phyloP scores from a whole-genome alignment of 139 green algal genomes.

The Tetradesmus lagerheimii region DNA sequence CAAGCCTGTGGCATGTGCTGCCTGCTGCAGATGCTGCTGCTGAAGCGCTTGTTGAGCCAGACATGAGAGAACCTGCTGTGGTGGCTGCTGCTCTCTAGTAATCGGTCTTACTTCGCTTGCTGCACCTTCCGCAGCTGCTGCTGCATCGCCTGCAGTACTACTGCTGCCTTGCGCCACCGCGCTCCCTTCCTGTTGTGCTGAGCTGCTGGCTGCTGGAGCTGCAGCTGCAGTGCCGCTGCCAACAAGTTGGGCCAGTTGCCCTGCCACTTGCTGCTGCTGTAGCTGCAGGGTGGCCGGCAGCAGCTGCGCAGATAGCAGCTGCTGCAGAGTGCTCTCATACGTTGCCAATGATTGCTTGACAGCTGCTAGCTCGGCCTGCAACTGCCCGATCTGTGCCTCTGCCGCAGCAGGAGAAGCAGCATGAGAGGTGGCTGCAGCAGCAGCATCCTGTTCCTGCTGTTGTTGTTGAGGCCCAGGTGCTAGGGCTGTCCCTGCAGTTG shows the following conservation, averaged over 20 bases:
- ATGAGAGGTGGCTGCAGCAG: neutral
- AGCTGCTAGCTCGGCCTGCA: constrained; percentile 37
- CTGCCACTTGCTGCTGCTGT: constrained; percentile 2
- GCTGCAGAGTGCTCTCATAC: constrained; percentile 41
- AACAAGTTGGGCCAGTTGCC: neutral
- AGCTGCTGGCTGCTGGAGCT: neutral
- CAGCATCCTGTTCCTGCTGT: neutral
- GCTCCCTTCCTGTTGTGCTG: neutral
- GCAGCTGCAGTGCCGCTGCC: neutral
- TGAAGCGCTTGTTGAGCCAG: neutral
- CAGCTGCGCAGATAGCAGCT: neutral
- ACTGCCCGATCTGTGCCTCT: neutral
- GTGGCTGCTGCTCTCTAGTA: constrained; percentile 11
- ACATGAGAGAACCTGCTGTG: neutral
- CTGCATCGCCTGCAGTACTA: neutral
- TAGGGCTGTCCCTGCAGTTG: neutral
- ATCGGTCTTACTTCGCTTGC: neutral
- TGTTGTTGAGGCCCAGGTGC: neutral
- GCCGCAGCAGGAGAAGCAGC: neutral
- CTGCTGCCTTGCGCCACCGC: neutral
- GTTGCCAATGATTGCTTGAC: constrained; percentile 34
- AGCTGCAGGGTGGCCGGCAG: constrained; percentile 1
- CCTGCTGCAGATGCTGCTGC: constrained; percentile 15
- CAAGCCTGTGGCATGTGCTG: neutral
- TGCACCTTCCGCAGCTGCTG: neutral